Percentiles rank a stretch among this genome's conserved stretches.
Evolutionary conservation across 352 stramenopile genomes (phyloP).

Genomic region (Globisporangium carolinianum): DNA sequence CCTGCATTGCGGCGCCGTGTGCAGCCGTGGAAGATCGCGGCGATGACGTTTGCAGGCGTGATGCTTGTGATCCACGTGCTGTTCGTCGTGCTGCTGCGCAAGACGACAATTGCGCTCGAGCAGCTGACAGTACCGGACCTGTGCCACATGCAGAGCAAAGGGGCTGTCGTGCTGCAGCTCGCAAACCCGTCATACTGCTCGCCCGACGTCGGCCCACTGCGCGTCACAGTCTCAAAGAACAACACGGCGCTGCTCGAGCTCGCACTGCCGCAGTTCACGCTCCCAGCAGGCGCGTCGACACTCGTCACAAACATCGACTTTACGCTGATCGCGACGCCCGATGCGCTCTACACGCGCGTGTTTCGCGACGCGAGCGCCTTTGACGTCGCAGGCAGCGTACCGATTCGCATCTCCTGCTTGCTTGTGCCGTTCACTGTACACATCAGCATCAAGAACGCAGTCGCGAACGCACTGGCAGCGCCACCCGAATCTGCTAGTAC

Average conservation of each 20-base stretch:
- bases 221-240: conserved; percentile 51
- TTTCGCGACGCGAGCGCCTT: conserved; percentile 35
- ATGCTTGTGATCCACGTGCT: conserved; percentile 48
- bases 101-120: conserved; percentile 47
- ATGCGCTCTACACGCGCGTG: conserved; percentile 43
- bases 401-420: conserved; percentile 58
- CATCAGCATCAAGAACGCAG: conserved; percentile 40
- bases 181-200: conserved; percentile 77
- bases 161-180: conserved; percentile 48
- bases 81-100: conserved; percentile 56
- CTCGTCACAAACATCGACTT: conserved; percentile 42
- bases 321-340: conserved; percentile 34
- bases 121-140: conserved; percentile 64
- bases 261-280: conserved; percentile 41
- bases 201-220: conserved; percentile 46
- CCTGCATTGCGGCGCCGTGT: background rate
- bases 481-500: background rate
- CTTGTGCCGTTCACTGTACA: conserved; percentile 68
- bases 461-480: conserved; percentile 8
- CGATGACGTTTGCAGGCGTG: conserved; percentile 14
- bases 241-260: conserved; percentile 38
- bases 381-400: conserved; percentile 34
- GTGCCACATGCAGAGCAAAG: conserved; percentile 45
- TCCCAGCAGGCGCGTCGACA: conserved; percentile 39
- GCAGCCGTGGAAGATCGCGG: conserved; percentile 16